Base-by-base conservation (phyloP, 805 yeast species). In the Yamadazyma akitaensis region DNA sequence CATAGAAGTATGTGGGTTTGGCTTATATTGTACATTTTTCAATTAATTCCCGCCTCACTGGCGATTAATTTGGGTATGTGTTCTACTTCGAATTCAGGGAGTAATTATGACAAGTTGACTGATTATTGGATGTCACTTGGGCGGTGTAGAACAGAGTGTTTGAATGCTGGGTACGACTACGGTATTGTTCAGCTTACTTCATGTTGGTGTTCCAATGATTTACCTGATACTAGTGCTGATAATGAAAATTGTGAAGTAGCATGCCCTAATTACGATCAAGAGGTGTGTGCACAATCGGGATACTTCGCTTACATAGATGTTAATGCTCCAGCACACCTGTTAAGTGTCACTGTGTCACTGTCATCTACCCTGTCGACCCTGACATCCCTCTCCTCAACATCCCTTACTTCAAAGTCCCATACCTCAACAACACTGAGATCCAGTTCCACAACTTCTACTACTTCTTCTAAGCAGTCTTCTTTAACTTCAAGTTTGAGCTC, bases 131-230 rank as follows among this genome's bases (percentile, higher is more conserved):
- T 69, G 75, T 71, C 77, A 26, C 77, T 72, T 52, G 89, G 89
- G 2, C 58, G 56, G 10, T 83, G 89, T 57, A 55, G 69, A 2
- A 68, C 64, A 38, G 60, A 65, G 17, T 83, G 88, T 56, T 14
- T 46, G 1, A 51, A 46, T 8, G 44, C 51, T n/a, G 77, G 76
- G 7, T 75, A 66, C 50, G 70, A 79, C 9, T 79, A 72, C 48
- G 88, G 81, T 14, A 72, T 83, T 35, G 62, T 82, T 32, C 80
- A 69, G 52, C 71, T 68, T n/a, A 50, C 63, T 33, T 33, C 65
- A 39, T 83, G 89, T 60, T 84, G 85, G 84, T 83, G 89, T 58
- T 72, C 86, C 5, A 72, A 82, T 55, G 51, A 56, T 8, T 61
- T 73, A 17, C 88, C 88, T 0, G 67, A 57, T 1, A 53, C 59